Base-by-base conservation (phyloP, 768 basidiomycete species). In the Rhizopogon sp. region DNA sequence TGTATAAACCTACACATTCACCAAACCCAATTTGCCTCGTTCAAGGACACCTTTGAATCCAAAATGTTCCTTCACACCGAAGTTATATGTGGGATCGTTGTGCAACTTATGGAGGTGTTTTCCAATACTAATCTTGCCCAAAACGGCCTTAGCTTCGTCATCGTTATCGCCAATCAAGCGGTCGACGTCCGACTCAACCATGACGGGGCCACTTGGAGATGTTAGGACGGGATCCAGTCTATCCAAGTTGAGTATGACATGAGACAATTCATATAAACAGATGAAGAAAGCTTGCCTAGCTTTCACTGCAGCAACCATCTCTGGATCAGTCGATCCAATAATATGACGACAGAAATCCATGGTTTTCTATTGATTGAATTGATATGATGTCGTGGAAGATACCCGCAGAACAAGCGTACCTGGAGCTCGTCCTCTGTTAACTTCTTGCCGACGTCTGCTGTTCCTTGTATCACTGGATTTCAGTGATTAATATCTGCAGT, bases 321-420 rank as follows among this genome's bases (percentile, higher is more conserved):
- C 58, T 2, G 59, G 58, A 39, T 60, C 58, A 9, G 59, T 58
- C 11, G 59, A 54, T 9, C 53, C 59, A 39, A 61, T 53, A 13
- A 58, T 45, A 22, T 56, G 55, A 31, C 50, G 28, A 11, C 50
- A 50, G 40, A 61, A 61, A 40, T 61, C 60, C 44, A 61, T 55
- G 5, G 60, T 61, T 31, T 59, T 56, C 44, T 56, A 41, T 8
- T 37, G 56, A 14, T 50, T 52, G n/a, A 22, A 60, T 41, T 40
- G 56, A 29, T 33, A 22, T 33, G 3, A 20, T 11, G 20, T 13
- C 33, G 5, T 39, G 14, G 14, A 41, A 41, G 14, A 41, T 14
- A 41, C 16, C 40, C 25, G 25, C 25, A 25, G 25, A 25, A 25
- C 25, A 25, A 25, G 25, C 25, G 25, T 25, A 44, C 43, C 42